A percentile compares a stretch with the other conserved stretches of the same genome.
These are phyloP conservation scores for Eutrema yunnanense DNA, from an alignment of 345 rosid genomes.

Conservation along the genomic window DNA sequence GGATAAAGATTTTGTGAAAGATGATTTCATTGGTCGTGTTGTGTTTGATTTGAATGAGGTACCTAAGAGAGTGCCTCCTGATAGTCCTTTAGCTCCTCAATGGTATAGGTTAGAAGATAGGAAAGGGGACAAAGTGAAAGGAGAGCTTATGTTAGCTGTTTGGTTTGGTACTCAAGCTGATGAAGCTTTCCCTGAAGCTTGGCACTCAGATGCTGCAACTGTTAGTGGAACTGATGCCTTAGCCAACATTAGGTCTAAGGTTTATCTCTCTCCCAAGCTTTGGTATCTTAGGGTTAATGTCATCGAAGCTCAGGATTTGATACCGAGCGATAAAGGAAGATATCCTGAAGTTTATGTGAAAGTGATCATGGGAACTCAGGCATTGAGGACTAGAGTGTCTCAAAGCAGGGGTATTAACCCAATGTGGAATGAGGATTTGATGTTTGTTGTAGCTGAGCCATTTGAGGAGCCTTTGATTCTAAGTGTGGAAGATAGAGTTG, in stretches of 20 bases:
- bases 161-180: constrained; percentile 99
- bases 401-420: constrained; percentile 65
- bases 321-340: constrained; percentile 57
- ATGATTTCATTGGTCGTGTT: constrained; percentile 70
- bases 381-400: constrained; percentile 52
- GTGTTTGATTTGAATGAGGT: constrained; percentile 75
- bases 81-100: constrained; percentile 92
- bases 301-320: constrained; percentile 89
- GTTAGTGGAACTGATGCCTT: constrained; percentile 49
- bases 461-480: constrained; percentile 76
- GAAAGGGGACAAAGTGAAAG: constrained; percentile 52
- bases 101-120: constrained; percentile 87
- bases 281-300: constrained; percentile 92
- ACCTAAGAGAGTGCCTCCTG: constrained; percentile 87
- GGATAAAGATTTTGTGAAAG: constrained; percentile 69
- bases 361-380: constrained; percentile 52
- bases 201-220: constrained; percentile 93
- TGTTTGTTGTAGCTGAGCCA: constrained; percentile 91
- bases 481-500: constrained; percentile 66
- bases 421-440: constrained; percentile 89
- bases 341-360: constrained; percentile 78
- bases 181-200: constrained; percentile 91
- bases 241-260: constrained; percentile 74
- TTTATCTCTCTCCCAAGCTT: constrained; percentile 80
- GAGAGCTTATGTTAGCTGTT: constrained; percentile 90